Evolutionary conservation across 1,284 basidiomycete species (phyloP).

Genomic region (Filobasidium uniguttulatum): DNA sequence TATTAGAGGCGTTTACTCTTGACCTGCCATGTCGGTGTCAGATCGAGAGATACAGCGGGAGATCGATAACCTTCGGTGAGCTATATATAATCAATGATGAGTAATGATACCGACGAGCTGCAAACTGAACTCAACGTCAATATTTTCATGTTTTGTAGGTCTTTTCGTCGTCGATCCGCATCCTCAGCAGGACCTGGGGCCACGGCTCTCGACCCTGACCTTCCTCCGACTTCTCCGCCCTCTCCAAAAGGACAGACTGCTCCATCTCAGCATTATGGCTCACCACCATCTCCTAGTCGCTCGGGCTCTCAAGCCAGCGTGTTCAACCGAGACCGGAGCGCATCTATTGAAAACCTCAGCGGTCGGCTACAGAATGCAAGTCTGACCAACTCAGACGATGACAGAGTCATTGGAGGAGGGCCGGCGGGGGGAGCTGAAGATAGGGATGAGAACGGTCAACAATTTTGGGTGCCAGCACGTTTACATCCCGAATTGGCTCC

Average conservation of each 20-base stretch:
- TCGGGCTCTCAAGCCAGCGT: conserved; percentile 24
- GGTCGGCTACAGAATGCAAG: neutral
- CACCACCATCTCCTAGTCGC: conserved; percentile 26
- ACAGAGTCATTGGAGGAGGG: conserved; percentile 3
- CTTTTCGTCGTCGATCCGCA: conserved; percentile 64
- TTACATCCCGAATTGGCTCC: conserved; percentile 96
- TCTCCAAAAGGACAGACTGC: conserved; percentile 26
- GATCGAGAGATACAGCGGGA: conserved; percentile 74
- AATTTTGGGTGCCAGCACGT: conserved; percentile 96
- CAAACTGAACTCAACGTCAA: neutral
- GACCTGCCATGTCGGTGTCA: conserved; percentile 38
- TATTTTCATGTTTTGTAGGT: conserved; percentile 38
- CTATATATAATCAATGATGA: neutral
- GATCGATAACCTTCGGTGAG: conserved; percentile 55
- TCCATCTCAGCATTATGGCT: conserved; percentile 17
- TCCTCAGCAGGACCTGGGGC: conserved; percentile 57
- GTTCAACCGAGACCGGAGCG: neutral
- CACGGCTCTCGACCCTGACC: conserved; percentile 71
- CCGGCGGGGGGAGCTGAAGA: conserved; percentile 1
- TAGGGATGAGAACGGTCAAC: conserved; percentile 53
- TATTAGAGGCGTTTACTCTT: too few relatives aligned
- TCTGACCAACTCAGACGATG: neutral
- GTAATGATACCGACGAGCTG: neutral
- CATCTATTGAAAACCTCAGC: neutral
- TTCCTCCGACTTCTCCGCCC: conserved; percentile 45